A percentile compares a stretch with the other conserved stretches of the same genome.
Evolutionary conservation across 2,329 filamentous ascomycete species (phyloP).

Genomic region (Curvularia eragrostidis): DNA sequence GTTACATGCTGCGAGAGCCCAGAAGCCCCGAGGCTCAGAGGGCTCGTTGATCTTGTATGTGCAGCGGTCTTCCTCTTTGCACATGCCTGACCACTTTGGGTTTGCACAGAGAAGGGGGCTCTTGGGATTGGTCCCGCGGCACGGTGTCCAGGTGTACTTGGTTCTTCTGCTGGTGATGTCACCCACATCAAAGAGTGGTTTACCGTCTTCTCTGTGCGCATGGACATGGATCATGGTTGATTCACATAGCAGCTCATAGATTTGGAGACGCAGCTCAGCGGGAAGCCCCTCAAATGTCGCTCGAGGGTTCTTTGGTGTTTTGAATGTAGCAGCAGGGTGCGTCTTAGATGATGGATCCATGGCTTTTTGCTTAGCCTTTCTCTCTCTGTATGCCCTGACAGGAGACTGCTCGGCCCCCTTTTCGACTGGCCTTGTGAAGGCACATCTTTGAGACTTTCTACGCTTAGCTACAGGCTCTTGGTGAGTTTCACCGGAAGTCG

Average conservation of each 20-base stretch:
- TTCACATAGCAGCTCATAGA: neutral
- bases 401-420: neutral
- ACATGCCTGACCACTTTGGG: conserved; percentile 32
- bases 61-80: neutral
- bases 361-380: neutral
- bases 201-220: neutral
- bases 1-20: neutral
- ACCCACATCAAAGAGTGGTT: neutral
- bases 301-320: neutral
- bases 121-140: conserved; percentile 15
- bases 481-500: neutral
- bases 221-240: neutral
- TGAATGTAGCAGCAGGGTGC: conserved; percentile 4
- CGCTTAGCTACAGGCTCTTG: neutral
- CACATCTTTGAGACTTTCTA: neutral
- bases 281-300: conserved; percentile 5
- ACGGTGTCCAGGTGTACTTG: conserved; percentile 5
- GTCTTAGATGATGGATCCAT: neutral
- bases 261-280: neutral
- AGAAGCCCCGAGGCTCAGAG: neutral
- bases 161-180: neutral
- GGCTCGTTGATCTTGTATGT: neutral
- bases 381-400: neutral
- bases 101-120: conserved; percentile 28
- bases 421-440: neutral